phyloP scores from a whole-genome alignment of 1,139 yeast genomes.

The Debaryomyces sp. region DNA sequence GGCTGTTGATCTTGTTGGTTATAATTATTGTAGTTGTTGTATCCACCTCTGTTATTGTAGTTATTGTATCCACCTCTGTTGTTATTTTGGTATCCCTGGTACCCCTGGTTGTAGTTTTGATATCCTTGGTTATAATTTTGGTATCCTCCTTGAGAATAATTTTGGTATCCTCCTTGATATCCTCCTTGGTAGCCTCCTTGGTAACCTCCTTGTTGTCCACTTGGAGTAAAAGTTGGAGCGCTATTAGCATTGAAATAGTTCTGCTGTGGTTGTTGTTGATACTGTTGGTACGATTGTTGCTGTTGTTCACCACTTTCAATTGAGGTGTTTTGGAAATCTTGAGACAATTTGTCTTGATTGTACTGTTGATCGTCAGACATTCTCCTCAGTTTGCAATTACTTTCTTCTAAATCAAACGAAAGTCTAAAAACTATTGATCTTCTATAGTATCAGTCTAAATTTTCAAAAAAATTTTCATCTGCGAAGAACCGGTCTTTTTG shows the following conservation, averaged over 20 bases:
- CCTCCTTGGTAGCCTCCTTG: constrained; percentile 23
- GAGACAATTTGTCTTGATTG: constrained; percentile 55
- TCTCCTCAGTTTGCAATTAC: background rate
- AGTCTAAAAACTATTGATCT: background rate
- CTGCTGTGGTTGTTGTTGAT: constrained; percentile 23
- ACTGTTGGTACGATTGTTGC: constrained; percentile 19
- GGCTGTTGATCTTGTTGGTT: constrained; percentile 19
- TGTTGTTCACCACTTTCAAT: constrained; percentile 25
- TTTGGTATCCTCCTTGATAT: constrained; percentile 18
- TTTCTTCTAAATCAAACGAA: background rate
- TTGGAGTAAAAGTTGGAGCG: constrained; percentile 49
- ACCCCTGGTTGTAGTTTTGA: constrained; percentile 22
- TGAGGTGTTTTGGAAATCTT: constrained; percentile 55
- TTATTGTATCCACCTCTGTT: constrained; percentile 24
- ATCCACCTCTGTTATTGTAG: constrained; percentile 25
- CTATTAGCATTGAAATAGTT: constrained; percentile 40
- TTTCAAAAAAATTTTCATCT: constrained; percentile 5
- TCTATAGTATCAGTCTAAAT: background rate
- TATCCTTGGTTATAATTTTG: constrained; percentile 26
- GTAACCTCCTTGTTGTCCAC: constrained; percentile 23
- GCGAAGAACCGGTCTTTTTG: background rate
- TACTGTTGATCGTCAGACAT: constrained; percentile 52
- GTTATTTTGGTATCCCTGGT: constrained; percentile 12
- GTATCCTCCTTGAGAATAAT: constrained; percentile 24
- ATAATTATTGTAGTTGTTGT: constrained; percentile 13